These are phyloP conservation scores for Stephania cephalantha DNA, from an alignment of 164 flowering plant species.

Conservation along the genomic window DNA sequence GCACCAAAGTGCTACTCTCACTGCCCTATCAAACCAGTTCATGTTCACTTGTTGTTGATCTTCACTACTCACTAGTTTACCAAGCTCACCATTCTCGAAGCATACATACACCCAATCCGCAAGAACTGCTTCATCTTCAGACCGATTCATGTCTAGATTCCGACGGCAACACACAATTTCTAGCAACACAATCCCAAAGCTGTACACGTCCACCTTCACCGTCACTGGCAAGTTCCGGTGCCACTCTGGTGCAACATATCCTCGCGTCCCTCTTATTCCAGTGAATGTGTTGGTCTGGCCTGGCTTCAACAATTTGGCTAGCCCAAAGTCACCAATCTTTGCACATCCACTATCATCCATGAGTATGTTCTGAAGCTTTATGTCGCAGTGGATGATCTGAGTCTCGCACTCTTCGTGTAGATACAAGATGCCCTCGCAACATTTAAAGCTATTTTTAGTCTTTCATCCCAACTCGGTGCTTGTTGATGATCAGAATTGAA, in stretches of 20 bases:
- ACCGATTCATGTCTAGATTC: constrained; percentile 4
- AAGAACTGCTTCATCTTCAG: constrained; percentile 21
- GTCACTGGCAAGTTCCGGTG: constrained; percentile 23
- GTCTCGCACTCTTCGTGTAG: constrained; percentile 25
- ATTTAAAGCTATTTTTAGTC: constrained; percentile 18
- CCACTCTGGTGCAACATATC: constrained; percentile 44
- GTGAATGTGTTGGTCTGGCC: constrained; percentile 21
- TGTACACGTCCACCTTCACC: constrained; percentile 30
- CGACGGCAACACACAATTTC: constrained; percentile 23
- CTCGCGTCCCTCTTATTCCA: constrained; percentile 30
- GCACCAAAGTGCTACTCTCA: constrained; percentile 32
- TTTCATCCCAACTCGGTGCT: constrained; percentile 14
- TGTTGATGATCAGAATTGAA: constrained; percentile 8
- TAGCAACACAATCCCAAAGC: constrained; percentile 31
- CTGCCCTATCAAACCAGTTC: constrained; percentile 19
- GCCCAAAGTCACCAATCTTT: constrained; percentile 24
- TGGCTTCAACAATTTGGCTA: constrained; percentile 20
- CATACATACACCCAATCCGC: constrained; percentile 27
- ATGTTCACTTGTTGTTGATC: constrained; percentile 9
- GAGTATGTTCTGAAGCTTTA: constrained; percentile 26
- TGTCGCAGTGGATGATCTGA: constrained; percentile 28
- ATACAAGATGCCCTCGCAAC: constrained; percentile 24
- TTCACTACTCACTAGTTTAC: constrained; percentile 11
- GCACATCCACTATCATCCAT: constrained; percentile 13
- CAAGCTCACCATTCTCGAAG: constrained; percentile 17